These are phyloP conservation scores for Phytophthora hibernalis DNA, from an alignment of 352 stramenopile genomes.

Conservation along the genomic window DNA sequence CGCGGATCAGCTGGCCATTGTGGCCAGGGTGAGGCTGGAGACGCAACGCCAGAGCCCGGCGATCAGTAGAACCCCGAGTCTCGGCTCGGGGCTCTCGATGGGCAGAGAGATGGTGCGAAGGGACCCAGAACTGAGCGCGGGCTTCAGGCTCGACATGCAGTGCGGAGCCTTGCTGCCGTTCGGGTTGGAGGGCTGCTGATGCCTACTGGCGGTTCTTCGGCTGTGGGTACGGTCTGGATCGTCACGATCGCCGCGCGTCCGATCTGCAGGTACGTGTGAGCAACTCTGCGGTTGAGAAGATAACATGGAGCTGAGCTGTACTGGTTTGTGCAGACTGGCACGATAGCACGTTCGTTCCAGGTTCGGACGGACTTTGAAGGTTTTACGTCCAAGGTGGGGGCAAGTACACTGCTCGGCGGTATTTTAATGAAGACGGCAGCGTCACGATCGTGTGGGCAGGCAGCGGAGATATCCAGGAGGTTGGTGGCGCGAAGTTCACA, in stretches of 20 bases:
- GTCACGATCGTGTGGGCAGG: conserved; percentile 2
- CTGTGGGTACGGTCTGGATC: conserved; percentile 11
- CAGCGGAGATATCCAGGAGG: conserved; percentile 16
- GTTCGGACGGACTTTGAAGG: conserved; percentile 19
- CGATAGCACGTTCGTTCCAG: conserved; percentile 15
- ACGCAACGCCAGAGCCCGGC: background rate
- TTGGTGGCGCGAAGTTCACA: conserved; percentile 10
- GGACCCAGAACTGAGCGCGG: conserved; percentile 14
- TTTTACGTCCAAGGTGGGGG: conserved; percentile 9
- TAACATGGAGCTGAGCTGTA: background rate
- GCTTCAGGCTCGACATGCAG: conserved; percentile 10
- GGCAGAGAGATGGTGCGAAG: conserved; percentile 16
- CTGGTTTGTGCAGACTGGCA: conserved; percentile 7
- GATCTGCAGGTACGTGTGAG: conserved; percentile 13
- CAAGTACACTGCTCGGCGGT: conserved; percentile 22
- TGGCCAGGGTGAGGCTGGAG: conserved; percentile 16
- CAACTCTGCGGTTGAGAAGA: background rate
- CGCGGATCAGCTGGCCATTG: conserved; percentile 14
- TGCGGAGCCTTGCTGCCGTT: conserved; percentile 21
- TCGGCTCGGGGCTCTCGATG: conserved; percentile 14
- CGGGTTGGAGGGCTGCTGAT: conserved; percentile 13
- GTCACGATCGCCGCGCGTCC: background rate
- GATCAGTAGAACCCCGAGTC: background rate
- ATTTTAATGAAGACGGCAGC: conserved; percentile 9
- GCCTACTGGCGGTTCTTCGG: conserved; percentile 30